Evolutionary conservation across 2,329 filamentous ascomycete species (phyloP).

Genomic region (Fusarium floridanum): DNA sequence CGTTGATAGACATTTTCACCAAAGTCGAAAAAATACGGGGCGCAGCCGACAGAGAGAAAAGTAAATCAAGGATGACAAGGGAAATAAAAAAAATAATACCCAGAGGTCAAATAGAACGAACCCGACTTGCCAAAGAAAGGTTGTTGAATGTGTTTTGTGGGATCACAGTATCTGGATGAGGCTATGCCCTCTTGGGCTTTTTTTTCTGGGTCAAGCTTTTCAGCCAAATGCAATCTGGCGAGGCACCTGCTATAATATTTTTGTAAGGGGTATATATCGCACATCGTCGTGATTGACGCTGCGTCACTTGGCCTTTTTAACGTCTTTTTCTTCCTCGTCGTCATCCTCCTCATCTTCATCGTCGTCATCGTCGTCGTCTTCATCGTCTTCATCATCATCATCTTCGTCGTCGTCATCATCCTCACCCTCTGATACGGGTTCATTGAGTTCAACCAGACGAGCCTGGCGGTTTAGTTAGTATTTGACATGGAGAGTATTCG

Average conservation of each 20-base stretch:
- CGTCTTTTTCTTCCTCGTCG: conserved; percentile 10
- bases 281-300: conserved; percentile 11
- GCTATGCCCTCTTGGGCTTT: conserved; percentile 46
- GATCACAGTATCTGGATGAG: conserved; percentile 54
- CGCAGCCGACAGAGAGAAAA: conserved; percentile 45
- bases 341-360: conserved; percentile 4
- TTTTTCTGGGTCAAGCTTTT: conserved; percentile 39
- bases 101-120: conserved; percentile 18
- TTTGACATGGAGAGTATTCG: too few relatives aligned
- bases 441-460: conserved; percentile 75
- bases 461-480: conserved; percentile 52
- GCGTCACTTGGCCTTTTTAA: conserved; percentile 6
- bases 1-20: conserved; percentile 46
- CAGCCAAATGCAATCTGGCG: conserved; percentile 46
- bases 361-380: conserved; percentile 23
- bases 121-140: conserved; percentile 24
- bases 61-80: conserved; percentile 47
- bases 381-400: conserved; percentile 32
- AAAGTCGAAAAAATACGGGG: conserved; percentile 53
- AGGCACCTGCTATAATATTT: conserved; percentile 45
- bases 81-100: conserved; percentile 2
- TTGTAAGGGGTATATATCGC: conserved; percentile 47
- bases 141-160: conserved; percentile 45
- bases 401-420: conserved; percentile 60
- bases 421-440: conserved; percentile 82